Evolutionary conservation across 345 rosid genomes (phyloP), one percentile per base, ranked within the genome.

Genomic region (Dipteronia sinensis): DNA sequence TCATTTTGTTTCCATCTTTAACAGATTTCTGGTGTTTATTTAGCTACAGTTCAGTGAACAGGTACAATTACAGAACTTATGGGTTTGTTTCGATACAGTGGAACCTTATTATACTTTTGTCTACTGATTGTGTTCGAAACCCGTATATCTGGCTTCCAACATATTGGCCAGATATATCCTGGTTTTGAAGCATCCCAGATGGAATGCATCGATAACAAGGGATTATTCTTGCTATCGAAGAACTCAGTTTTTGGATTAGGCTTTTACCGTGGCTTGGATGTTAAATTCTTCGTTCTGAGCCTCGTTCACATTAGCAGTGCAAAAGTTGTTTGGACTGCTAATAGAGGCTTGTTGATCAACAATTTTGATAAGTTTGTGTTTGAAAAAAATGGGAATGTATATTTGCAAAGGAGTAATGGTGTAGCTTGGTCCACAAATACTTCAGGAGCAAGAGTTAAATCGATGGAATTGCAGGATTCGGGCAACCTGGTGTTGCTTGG

Each of bases 401-500:
- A 59, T 74, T 81, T 89, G 82, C 67, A 80, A 53, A 64, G 72
- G 0, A 82, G 77, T 25, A 69, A 63, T 75, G 74, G 65, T 7
- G 72, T 72, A 15, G 86, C 51, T 76, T 89, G 93, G 93, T 78
- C 77, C 8, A 68, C 88, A 1, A 22, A 75, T 69, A 86, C 89
- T 1, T 76, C 75, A 0, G 88, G 90, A 17, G 25, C 83, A 81
- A 71, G n/a, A 62, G 87, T 65, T 34, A 22, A 74, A 17, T 79
- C 86, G 0, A 74, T 89, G 87, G 83, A 78, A 67, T 73, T 89
- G 83, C 58, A n/a, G 78, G 86, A 88, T 49, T 88, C 89, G 0
- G 93, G 93, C 8, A 89, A 88, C 82, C 81, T 89, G 83, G 88
- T 86, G 19, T 78, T 89, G 85, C 83, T 47, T 25, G 88, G 84